Conservation (phyloP, 495 filamentous ascomycete genomes). For the Platismatia glauca region DNA sequence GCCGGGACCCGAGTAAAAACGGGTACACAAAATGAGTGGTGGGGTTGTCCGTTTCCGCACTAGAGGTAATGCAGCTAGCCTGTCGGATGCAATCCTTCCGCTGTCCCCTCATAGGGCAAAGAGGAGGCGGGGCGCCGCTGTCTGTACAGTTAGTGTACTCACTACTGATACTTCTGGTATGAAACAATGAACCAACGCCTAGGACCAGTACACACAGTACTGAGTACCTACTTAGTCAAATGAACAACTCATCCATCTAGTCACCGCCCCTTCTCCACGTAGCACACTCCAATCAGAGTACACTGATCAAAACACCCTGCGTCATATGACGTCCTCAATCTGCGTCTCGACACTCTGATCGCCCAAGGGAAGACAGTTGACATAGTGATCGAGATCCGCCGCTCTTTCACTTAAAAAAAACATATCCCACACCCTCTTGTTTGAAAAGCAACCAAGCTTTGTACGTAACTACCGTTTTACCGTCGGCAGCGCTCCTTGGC, state of each 20-base stretch:
- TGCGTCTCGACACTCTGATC: not conserved
- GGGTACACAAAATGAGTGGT: no score
- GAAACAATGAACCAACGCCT: not conserved
- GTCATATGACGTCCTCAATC: slow-evolving; percentile 2
- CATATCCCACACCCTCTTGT: no score
- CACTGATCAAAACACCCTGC: not conserved
- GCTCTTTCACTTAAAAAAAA: no score
- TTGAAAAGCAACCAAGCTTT: slow-evolving; percentile 15
- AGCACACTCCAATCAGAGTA: not conserved
- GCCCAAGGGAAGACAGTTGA: not conserved
- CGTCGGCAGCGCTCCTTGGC: not conserved
- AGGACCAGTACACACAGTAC: not conserved
- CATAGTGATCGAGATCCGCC: not conserved
- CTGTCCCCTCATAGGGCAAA: no score
- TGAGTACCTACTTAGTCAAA: no score
- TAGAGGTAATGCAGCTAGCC: not conserved
- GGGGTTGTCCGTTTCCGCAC: not conserved
- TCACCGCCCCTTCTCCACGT: not conserved
- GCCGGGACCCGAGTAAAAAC: no score
- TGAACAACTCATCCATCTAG: not conserved
- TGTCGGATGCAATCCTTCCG: not conserved
- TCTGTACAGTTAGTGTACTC: no score
- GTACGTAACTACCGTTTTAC: slow-evolving; percentile 2
- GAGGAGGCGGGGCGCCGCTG: no score
- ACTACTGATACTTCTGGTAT: no score